A percentile compares a stretch with the other conserved stretches of the same genome.
Conservation (phyloP, 495 filamentous ascomycete species). For the Aspergillus leporis region DNA sequence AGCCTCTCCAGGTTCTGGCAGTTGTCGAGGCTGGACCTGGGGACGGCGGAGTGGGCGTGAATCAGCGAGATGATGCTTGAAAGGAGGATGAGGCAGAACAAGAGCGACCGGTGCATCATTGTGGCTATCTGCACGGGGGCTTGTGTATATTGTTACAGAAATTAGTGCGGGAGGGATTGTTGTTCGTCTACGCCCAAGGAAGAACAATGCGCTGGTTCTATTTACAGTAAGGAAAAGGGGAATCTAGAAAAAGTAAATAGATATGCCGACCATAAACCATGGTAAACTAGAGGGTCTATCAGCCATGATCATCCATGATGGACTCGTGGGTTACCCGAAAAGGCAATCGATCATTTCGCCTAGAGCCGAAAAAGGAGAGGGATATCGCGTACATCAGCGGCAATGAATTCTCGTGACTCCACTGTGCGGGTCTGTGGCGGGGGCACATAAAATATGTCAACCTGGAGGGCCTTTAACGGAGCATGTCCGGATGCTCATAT, state of each 20-base stretch:
- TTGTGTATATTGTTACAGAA: not conserved
- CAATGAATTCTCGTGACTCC: not conserved
- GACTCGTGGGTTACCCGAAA: not conserved
- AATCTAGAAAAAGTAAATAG: not conserved
- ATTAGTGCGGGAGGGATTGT: not conserved
- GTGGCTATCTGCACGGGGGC: not conserved
- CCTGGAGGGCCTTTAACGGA: too few relatives aligned
- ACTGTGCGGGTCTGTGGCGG: not conserved
- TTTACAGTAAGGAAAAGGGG: not conserved
- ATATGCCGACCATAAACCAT: not conserved
- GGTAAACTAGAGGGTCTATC: not conserved
- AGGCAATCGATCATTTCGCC: not conserved
- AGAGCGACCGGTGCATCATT: not conserved
- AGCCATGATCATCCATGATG: not conserved
- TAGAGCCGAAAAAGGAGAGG: not conserved
- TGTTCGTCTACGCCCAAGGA: not conserved
- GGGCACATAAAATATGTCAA: not conserved
- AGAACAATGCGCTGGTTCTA: not conserved
- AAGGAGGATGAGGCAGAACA: not conserved
- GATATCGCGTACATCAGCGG: not conserved
- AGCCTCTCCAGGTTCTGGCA: slow-evolving; percentile 5
- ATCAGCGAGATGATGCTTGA: not conserved
- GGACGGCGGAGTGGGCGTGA: not conserved
- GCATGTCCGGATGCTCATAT: too few relatives aligned
- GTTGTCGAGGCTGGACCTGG: not conserved